Conservation (phyloP, 495 filamentous ascomycete species). For the Parmelia sp. region DNA sequence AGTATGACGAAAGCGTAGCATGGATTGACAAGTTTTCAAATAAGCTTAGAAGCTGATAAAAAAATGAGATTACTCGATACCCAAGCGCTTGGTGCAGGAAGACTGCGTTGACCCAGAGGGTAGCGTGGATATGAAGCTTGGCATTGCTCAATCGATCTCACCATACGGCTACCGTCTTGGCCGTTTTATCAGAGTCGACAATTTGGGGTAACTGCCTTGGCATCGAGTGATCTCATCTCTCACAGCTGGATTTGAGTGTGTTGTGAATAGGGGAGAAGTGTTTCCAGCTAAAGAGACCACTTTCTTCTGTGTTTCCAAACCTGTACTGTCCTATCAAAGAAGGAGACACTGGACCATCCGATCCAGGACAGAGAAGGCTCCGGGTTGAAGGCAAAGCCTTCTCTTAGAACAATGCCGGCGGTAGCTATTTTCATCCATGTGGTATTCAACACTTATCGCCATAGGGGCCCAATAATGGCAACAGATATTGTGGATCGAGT, state of each 20-base stretch:
- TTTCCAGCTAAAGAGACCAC: too few relatives aligned
- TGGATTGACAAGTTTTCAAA: slow-evolving; percentile 3
- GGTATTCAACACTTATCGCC: too few relatives aligned
- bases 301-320: too few relatives aligned
- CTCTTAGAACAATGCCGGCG: neutral
- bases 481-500: too few relatives aligned
- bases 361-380: too few relatives aligned
- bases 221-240: neutral
- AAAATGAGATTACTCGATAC: slow-evolving; percentile 3
- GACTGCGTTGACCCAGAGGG: neutral
- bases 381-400: too few relatives aligned
- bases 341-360: too few relatives aligned
- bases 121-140: neutral
- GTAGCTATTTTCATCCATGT: too few relatives aligned
- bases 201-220: neutral
- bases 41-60: slow-evolving; percentile 5
- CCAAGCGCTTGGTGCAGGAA: neutral
- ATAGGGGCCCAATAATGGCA: too few relatives aligned
- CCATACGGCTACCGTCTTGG: neutral
- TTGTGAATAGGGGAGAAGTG: too few relatives aligned
- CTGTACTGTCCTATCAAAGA: too few relatives aligned
- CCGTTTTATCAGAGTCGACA: neutral
- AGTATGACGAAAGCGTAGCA: neutral
- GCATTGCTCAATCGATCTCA: neutral
- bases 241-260: too few relatives aligned